Percentiles rank a stretch among this genome's conserved stretches.
phyloP scores from a whole-genome alignment of 2,329 filamentous ascomycete species.

The Ophiostoma ips region DNA sequence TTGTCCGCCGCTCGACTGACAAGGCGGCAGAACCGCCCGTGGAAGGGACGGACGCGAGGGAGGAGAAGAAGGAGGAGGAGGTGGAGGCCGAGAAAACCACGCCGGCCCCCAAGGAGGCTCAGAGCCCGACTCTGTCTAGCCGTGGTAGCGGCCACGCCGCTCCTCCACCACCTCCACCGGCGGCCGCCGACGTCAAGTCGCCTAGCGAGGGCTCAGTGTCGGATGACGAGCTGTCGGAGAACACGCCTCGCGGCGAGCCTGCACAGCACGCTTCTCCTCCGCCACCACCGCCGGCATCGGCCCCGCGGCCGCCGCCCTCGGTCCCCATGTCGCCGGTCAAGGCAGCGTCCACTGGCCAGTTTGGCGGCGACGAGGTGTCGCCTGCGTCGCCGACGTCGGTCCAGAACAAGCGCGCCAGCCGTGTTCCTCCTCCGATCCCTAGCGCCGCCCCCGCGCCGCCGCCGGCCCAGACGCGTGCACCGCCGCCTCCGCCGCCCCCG shows the following conservation, averaged over 20 bases:
- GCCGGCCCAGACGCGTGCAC: conserved; percentile 44
- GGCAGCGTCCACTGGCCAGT: conserved; percentile 24
- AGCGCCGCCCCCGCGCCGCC: conserved; percentile 32
- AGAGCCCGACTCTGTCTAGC: conserved; percentile 18
- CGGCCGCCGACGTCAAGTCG: conserved; percentile 39
- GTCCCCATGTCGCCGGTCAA: conserved; percentile 18
- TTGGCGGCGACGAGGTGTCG: conserved; percentile 22
- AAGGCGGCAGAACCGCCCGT: conserved; percentile 18
- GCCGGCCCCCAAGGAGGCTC: conserved; percentile 19
- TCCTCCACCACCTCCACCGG: conserved; percentile 41
- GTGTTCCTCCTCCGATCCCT: conserved; percentile 48
- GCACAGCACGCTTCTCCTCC: conserved; percentile 24
- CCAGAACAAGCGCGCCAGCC: conserved; percentile 40
- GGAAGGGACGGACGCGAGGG: conserved; percentile 13
- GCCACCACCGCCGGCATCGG: conserved; percentile 32
- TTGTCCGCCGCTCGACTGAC: conserved; percentile 34
- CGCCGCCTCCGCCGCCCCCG: conserved; percentile 53
- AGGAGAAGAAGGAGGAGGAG: conserved; percentile 23
- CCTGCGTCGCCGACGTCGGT: conserved; percentile 22
- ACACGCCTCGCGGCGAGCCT: conserved; percentile 24
- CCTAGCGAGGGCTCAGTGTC: conserved; percentile 71
- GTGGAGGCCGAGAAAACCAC: too few relatives aligned
- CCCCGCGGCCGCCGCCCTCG: conserved; percentile 24
- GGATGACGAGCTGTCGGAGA: conserved; percentile 66
- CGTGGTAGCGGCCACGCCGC: conserved; percentile 34